Percentiles rank a stretch among this genome's conserved stretches.
These are phyloP conservation scores for Teratosphaeria pseudoeucalypti DNA, from an alignment of 2,329 filamentous ascomycete species.

Conservation along the genomic window DNA sequence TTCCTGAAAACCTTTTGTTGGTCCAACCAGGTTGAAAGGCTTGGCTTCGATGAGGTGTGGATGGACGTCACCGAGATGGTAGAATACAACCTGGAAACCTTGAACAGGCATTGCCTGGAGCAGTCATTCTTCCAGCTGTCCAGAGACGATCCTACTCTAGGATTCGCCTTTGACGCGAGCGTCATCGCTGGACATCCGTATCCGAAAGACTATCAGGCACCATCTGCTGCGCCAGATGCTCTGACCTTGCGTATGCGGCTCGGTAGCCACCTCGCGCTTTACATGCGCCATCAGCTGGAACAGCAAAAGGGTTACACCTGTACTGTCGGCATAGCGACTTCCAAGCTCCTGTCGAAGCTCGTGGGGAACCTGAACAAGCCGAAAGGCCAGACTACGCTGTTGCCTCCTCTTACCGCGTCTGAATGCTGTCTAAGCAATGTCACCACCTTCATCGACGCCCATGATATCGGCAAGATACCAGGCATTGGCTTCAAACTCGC, in stretches of 20 bases:
- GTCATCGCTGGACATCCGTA: slow-evolving; percentile 54
- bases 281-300: slow-evolving; percentile 64
- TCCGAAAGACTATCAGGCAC: slow-evolving; percentile 27
- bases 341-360: slow-evolving; percentile 77
- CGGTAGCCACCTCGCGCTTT: slow-evolving; percentile 68
- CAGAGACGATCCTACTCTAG: slow-evolving; percentile 60
- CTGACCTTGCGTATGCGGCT: slow-evolving; percentile 53
- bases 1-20: slow-evolving; percentile 66
- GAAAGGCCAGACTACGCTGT: slow-evolving; percentile 71
- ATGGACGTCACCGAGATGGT: slow-evolving; percentile 80
- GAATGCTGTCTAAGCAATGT: slow-evolving; percentile 39
- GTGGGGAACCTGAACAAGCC: slow-evolving; percentile 79
- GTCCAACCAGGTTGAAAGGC: slow-evolving; percentile 65
- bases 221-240: slow-evolving; percentile 2
- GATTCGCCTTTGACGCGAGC: slow-evolving; percentile 69
- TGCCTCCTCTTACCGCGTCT: slow-evolving; percentile 43
- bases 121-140: slow-evolving; percentile 74
- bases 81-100: slow-evolving; percentile 62
- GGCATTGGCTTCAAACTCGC: slow-evolving; percentile 77
- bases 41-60: slow-evolving; percentile 84
- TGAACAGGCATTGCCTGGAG: slow-evolving; percentile 55
- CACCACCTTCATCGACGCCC: slow-evolving; percentile 59
- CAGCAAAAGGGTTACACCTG: slow-evolving; percentile 72
- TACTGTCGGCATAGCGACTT: slow-evolving; percentile 78
- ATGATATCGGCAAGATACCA: slow-evolving; percentile 70